Conservation (phyloP, 2,329 filamentous ascomycete genomes). For the Ophiostoma ulmi region DNA sequence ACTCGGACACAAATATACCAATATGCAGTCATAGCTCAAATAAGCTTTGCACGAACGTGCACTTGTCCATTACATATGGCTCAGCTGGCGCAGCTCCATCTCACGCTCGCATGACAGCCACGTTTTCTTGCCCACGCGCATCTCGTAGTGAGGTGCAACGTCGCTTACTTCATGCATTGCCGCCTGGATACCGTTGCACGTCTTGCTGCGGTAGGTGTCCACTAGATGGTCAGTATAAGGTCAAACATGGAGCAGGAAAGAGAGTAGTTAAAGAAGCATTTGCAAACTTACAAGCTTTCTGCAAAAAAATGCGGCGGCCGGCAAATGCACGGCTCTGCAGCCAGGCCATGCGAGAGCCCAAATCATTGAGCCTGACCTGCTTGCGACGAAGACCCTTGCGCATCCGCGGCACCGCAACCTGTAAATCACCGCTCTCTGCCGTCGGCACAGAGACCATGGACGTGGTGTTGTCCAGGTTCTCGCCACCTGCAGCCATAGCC, state of each 20-base stretch:
- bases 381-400: slow-evolving; percentile 65
- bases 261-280: neutral
- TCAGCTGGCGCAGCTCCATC: slow-evolving; percentile 25
- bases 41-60: neutral
- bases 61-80: slow-evolving; percentile 20
- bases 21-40: neutral
- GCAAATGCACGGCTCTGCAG: slow-evolving; percentile 89
- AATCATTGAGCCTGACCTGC: slow-evolving; percentile 86
- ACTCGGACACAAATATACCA: neutral
- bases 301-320: slow-evolving; percentile 77
- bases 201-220: slow-evolving; percentile 91
- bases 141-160: slow-evolving; percentile 84
- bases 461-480: slow-evolving; percentile 29
- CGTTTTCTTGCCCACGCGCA: slow-evolving; percentile 74
- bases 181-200: slow-evolving; percentile 72
- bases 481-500: slow-evolving; percentile 25
- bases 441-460: slow-evolving; percentile 58
- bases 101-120: slow-evolving; percentile 41
- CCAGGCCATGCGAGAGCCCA: slow-evolving; percentile 96
- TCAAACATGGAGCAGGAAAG: neutral
- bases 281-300: slow-evolving; percentile 73
- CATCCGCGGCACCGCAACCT: slow-evolving; percentile 70
- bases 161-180: slow-evolving; percentile 67
- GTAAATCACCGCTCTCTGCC: slow-evolving; percentile 56
- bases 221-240: slow-evolving; percentile 48